Evolutionary conservation across 2,329 filamentous ascomycete genomes (phyloP).

Genomic region (Diplodia scrobiculata): DNA sequence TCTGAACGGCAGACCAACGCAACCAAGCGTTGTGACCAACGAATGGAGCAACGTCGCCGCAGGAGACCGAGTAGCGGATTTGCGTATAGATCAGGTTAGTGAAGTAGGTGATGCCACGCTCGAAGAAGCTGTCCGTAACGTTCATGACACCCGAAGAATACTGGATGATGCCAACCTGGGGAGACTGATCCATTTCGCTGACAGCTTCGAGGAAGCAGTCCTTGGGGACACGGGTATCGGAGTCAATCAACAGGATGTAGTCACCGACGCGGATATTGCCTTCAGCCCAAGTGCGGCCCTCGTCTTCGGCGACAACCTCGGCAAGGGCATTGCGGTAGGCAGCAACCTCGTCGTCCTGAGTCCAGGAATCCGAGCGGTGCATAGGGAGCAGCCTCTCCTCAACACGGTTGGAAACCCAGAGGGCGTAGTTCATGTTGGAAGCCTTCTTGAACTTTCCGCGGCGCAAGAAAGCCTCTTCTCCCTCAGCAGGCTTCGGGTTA

Average conservation of each 20-base stretch:
- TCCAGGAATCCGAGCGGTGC: constrained; percentile 64
- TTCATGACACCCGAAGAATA: constrained; percentile 62
- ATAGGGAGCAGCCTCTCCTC: constrained; percentile 66
- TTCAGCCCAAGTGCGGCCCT: constrained; percentile 59
- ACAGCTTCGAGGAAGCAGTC: constrained; percentile 71
- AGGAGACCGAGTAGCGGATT: constrained; percentile 75
- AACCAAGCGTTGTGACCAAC: constrained; percentile 80
- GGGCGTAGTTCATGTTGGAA: constrained; percentile 68
- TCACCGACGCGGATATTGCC: constrained; percentile 65
- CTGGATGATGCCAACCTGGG: constrained; percentile 71
- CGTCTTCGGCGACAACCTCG: constrained; percentile 57
- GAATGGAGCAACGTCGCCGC: constrained; percentile 75
- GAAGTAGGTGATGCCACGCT: constrained; percentile 50
- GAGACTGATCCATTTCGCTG: constrained; percentile 69
- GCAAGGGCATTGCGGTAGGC: constrained; percentile 56
- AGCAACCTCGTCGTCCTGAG: constrained; percentile 45
- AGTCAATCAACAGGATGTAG: constrained; percentile 68
- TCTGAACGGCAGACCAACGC: constrained; percentile 73
- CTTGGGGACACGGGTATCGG: constrained; percentile 67
- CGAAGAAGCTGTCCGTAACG: constrained; percentile 68
- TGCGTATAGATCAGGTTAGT: constrained; percentile 72
- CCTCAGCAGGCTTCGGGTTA: constrained; percentile 55
- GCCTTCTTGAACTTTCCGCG: constrained; percentile 69
- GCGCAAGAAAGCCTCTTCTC: constrained; percentile 54
- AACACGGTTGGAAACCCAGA: constrained; percentile 64